A percentile compares a stretch with the other conserved stretches of the same genome.
These are phyloP conservation scores for Xylaria venustula DNA, from an alignment of 495 filamentous ascomycete species.

Conservation along the genomic window DNA sequence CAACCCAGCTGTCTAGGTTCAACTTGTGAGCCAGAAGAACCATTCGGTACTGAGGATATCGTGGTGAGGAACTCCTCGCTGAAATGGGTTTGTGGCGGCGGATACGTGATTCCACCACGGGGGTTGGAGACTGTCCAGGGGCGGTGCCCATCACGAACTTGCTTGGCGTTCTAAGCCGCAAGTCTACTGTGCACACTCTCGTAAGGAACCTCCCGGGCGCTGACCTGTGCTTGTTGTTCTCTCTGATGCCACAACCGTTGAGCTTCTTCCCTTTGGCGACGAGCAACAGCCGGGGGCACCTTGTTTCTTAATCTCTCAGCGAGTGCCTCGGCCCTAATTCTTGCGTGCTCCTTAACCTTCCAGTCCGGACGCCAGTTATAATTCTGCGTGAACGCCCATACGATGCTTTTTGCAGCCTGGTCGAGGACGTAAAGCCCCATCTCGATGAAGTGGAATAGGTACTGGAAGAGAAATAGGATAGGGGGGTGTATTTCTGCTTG, in stretches of 20 bases:
- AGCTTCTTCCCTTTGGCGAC: neutral
- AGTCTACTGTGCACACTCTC: too few relatives aligned
- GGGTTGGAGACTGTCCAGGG: neutral
- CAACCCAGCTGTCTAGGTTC: too few relatives aligned
- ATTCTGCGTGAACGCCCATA: neutral
- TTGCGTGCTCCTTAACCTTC: neutral
- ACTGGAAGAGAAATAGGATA: neutral
- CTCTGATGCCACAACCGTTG: too few relatives aligned
- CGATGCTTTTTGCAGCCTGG: neutral
- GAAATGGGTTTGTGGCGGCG: too few relatives aligned
- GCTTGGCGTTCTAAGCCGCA: neutral
- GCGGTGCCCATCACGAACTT: neutral
- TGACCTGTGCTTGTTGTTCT: too few relatives aligned
- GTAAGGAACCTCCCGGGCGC: too few relatives aligned
- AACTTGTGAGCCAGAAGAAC: too few relatives aligned
- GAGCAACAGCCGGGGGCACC: neutral
- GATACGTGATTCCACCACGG: too few relatives aligned
- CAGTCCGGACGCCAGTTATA: neutral
- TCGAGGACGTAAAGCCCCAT: neutral
- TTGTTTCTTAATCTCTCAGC: neutral
- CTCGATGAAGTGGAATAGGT: neutral
- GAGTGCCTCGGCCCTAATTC: neutral
- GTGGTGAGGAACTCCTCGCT: too few relatives aligned
- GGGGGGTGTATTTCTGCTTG: neutral
- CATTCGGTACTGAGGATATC: too few relatives aligned